Evolutionary conservation across 306 rosid species (phyloP).

Genomic region (Prunus padus): DNA sequence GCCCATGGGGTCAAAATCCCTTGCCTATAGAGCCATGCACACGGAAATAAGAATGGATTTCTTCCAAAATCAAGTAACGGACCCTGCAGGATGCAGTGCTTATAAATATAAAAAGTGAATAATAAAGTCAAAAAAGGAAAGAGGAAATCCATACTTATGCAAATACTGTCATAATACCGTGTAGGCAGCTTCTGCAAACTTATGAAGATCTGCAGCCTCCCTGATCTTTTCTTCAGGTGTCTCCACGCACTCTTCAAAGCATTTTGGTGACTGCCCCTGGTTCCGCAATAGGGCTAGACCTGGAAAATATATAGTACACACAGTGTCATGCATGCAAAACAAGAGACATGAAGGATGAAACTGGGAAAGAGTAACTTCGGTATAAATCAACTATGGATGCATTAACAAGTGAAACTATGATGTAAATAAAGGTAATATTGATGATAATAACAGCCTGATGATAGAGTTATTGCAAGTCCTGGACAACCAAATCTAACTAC

Average conservation of each 20-base stretch:
- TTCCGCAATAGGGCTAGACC: conserved; percentile 81
- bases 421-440: background rate
- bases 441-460: background rate
- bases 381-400: background rate
- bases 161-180: conserved; percentile 49
- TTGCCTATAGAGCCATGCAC: conserved; percentile 87
- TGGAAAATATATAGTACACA: conserved; percentile 31
- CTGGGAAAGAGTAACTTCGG: conserved; percentile 3
- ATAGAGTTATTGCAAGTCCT: background rate
- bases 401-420: background rate
- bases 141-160: conserved; percentile 3
- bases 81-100: conserved; percentile 59
- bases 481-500: background rate
- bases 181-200: conserved; percentile 95
- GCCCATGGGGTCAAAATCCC: conserved; percentile 85
- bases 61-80: conserved; percentile 92
- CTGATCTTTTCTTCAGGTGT: conserved; percentile 52
- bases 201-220: conserved; percentile 86
- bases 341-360: conserved; percentile 7
- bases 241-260: conserved; percentile 44
- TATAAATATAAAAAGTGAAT: conserved; percentile 12
- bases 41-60: conserved; percentile 72
- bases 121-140: conserved; percentile 4
- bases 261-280: conserved; percentile 41
- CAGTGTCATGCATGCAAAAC: conserved; percentile 16